These are phyloP conservation scores for Sporisorium exsertum DNA, from an alignment of 1,284 basidiomycete genomes.

Conservation along the genomic window DNA sequence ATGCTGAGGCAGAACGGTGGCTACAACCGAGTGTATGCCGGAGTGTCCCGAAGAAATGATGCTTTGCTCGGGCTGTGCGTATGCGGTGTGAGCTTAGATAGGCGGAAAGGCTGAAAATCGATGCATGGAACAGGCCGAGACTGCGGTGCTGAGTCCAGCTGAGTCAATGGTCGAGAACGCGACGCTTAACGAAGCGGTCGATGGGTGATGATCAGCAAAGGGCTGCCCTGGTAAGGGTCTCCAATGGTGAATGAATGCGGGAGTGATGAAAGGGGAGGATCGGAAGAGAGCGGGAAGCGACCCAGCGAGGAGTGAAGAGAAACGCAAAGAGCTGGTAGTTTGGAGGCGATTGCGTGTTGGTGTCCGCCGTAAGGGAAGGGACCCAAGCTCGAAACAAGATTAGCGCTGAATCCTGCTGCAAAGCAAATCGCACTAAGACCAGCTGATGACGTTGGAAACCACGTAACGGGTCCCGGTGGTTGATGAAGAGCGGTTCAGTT, in stretches of 20 bases:
- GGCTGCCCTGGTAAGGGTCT: background rate
- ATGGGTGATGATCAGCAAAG: background rate
- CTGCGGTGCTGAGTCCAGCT: background rate
- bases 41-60: constrained; percentile 11
- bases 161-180: background rate
- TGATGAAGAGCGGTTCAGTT: background rate
- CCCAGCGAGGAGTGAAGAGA: background rate
- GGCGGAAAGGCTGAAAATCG: background rate
- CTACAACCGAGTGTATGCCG: constrained; percentile 9
- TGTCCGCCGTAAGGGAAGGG: background rate
- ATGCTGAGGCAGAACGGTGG: background rate
- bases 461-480: background rate
- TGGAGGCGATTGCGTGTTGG: background rate
- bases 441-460: background rate
- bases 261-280: background rate
- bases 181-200: background rate
- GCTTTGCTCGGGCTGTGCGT: constrained; percentile 10
- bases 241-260: background rate
- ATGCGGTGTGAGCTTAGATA: constrained; percentile 27
- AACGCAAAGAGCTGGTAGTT: too few relatives aligned
- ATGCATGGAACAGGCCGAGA: background rate
- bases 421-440: constrained; percentile 1
- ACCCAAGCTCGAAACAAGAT: background rate
- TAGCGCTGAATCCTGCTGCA: background rate
- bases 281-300: background rate